phyloP scores from a whole-genome alignment of 129 eudicot genomes.

The Ambrosia trifida region DNA sequence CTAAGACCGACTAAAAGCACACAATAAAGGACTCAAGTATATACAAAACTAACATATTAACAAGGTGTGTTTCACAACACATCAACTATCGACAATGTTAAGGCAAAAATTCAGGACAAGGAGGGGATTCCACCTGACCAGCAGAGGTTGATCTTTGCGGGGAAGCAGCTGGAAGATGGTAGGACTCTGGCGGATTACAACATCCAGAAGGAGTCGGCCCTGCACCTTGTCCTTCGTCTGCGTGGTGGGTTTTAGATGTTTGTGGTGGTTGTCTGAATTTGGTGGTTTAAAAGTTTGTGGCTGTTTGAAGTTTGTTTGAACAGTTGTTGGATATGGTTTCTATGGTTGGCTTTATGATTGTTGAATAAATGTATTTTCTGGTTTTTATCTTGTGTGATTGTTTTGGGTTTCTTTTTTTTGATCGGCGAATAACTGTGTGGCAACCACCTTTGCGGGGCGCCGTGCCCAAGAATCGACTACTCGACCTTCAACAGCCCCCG shows the following conservation, averaged over 20 bases:
- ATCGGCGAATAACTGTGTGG: no score
- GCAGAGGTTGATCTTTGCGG: slow-evolving; percentile 4
- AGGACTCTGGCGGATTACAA: neutral
- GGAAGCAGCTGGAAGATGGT: neutral
- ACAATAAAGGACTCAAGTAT: no score
- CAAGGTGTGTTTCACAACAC: no score
- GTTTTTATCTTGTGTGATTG: no score
- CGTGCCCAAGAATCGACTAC: no score
- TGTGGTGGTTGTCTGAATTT: neutral
- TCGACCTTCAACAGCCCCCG: no score
- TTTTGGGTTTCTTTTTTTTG: no score
- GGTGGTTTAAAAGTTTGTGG: neutral
- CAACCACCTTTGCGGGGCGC: no score
- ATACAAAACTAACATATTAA: no score
- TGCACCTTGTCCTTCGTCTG: slow-evolving; percentile 12
- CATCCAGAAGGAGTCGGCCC: slow-evolving; percentile 11
- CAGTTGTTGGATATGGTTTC: neutral
- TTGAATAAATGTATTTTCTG: no score
- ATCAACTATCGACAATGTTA: no score
- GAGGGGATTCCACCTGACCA: slow-evolving; percentile 15
- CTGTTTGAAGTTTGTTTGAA: neutral
- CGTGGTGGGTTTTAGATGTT: slow-evolving; percentile 9
- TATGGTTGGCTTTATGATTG: neutral
- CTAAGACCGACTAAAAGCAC: no score
- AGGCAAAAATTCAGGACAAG: slow-evolving; percentile 12